Base-by-base conservation (phyloP, 768 basidiomycete species). In the Pulveroboletus sp. region DNA sequence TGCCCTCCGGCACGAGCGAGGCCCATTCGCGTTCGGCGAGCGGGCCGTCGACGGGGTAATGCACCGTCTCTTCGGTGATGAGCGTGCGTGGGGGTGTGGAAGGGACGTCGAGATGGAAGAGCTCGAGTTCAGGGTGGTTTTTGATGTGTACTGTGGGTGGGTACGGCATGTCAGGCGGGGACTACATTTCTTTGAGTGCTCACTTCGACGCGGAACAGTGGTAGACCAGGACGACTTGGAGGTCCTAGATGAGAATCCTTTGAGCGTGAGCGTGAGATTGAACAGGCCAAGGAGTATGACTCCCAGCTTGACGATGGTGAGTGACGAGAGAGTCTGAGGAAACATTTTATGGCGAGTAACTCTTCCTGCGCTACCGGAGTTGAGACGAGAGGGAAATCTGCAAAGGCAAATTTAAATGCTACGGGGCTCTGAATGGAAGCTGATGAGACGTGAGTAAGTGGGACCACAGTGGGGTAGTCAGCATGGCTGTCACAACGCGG, bases 11-110 rank as follows among this genome's bases (percentile, higher is more conserved):
- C 2, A 63, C 54, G 39, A 63, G 61, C 36, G 60, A 44, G 6
- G 53, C 57, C 63, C 63, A 63, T 22, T 65, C 62, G 30, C 30
- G 42, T 16, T 63, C 63, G 3, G 62, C 62, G 20, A 49, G 62
- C 10, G 58, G 46, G 8, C 62, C 62, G 36, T 59, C 34, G 37
- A 53, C 6, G 5, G 63, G 50, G 46, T 65, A 63, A 40, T 65
- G 62, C 11, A 30, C 49, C 9, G 60, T 57, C 30, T 65, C 63
- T 29, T 63, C 63, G 7, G 54, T 55, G 49, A 64, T 6, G 52
- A 64, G 54, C 5, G 27, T 40, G 10, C 43, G 47, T 11, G 34
- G 12, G 10, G 17, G n/a, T 16, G 17, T n/a, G 31, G 4, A 22
- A 22, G 40, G 57, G 7, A 35, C 17, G 52, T 57, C 50, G 41